Conservation (phyloP, 306 rosid genomes). For the Psophocarpus tetragonolobus region DNA sequence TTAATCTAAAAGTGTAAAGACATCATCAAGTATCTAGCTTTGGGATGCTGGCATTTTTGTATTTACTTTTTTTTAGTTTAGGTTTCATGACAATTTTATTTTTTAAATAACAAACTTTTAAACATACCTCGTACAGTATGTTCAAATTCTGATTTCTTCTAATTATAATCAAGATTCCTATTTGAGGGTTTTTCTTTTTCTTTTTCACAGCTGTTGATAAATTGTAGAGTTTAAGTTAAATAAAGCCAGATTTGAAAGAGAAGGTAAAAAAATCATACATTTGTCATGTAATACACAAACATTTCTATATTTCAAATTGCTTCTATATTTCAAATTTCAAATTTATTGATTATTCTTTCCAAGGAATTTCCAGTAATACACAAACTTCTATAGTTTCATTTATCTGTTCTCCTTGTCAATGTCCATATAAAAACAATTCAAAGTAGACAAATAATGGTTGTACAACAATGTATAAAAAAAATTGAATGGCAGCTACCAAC, state of each 20-base stretch:
- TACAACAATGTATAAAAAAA: slow-evolving; percentile 31
- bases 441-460: slow-evolving; percentile 20
- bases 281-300: background rate
- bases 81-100: background rate
- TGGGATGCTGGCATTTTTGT: background rate
- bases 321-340: slow-evolving; percentile 34
- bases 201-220: background rate
- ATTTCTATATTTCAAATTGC: slow-evolving; percentile 30
- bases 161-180: background rate
- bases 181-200: background rate
- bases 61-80: background rate
- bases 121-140: background rate
- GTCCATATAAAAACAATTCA: slow-evolving; percentile 28
- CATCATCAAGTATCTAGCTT: background rate
- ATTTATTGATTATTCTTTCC: slow-evolving; percentile 13
- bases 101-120: background rate
- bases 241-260: background rate
- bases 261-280: background rate
- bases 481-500: slow-evolving; percentile 19
- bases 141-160: background rate
- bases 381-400: slow-evolving; percentile 15
- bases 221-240: background rate
- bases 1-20: background rate
- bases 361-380: slow-evolving; percentile 6
- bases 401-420: background rate